Conservation (phyloP, 352 stramenopile species). For the Pythium insidiosum region DNA sequence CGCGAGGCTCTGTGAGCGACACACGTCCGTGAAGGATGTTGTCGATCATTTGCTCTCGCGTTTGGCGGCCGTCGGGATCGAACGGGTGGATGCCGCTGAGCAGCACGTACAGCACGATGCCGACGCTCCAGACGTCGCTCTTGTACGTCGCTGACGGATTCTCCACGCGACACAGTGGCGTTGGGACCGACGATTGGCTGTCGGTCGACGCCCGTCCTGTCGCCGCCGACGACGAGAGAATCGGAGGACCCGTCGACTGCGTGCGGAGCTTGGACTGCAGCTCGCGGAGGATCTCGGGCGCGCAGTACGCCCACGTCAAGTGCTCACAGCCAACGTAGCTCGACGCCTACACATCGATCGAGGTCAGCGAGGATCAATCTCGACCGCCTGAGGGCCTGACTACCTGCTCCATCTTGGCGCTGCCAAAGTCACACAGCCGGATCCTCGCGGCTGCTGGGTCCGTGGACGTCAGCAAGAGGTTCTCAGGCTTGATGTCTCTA, state of each 20-base stretch:
- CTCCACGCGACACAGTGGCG: constrained; percentile 14
- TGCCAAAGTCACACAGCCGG: constrained; percentile 81
- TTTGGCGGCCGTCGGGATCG: constrained; percentile 53
- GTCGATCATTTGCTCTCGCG: constrained; percentile 65
- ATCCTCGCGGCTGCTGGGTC: constrained; percentile 60
- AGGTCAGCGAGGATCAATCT: too few species aligned
- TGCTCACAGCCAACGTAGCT: constrained; percentile 37
- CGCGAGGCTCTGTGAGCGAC: constrained; percentile 22
- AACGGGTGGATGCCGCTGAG: constrained; percentile 77
- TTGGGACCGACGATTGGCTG: constrained; percentile 3
- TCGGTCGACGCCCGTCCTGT: constrained; percentile 8
- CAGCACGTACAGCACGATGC: constrained; percentile 87
- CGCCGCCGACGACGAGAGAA: too few species aligned
- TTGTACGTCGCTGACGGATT: constrained; percentile 26
- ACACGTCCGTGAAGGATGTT: constrained; percentile 40
- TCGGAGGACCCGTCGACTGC: too few species aligned
- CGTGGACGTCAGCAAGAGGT: constrained; percentile 68
- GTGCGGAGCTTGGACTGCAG: too few species aligned
- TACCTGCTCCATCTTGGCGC: constrained; percentile 60
- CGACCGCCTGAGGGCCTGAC: too few species aligned
- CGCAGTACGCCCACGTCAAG: constrained; percentile 56
- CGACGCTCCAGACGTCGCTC: constrained; percentile 83
- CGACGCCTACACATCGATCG: constrained; percentile 22
- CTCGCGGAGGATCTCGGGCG: constrained; percentile 50
- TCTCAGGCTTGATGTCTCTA: constrained; percentile 81